Percentiles rank a stretch among this genome's conserved stretches.
Evolutionary conservation across 495 filamentous ascomycete genomes (phyloP).

Genomic region (Podospora australis): DNA sequence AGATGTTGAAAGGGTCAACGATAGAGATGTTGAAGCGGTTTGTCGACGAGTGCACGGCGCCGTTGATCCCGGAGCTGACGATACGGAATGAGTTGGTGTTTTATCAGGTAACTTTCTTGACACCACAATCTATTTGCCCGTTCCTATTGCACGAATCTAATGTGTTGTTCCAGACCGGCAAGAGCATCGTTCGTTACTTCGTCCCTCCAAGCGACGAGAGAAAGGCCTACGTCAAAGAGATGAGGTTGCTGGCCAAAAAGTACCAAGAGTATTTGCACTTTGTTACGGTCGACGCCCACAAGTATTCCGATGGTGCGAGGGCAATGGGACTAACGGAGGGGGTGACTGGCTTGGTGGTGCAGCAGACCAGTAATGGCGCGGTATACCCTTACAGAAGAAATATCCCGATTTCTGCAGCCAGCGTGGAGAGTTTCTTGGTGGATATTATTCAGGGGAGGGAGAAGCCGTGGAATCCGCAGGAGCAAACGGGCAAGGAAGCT

Average conservation of each 20-base stretch:
- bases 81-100: conserved; percentile 37
- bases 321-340: conserved; percentile 29
- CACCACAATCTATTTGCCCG: neutral
- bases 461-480: conserved; percentile 24
- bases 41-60: conserved; percentile 27
- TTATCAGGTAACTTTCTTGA: conserved; percentile 27
- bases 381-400: conserved; percentile 31
- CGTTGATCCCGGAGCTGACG: conserved; percentile 40
- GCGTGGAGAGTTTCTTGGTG: conserved; percentile 36
- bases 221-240: conserved; percentile 23
- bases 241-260: conserved; percentile 41
- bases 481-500: neutral
- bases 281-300: conserved; percentile 38
- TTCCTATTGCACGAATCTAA: too few relatives aligned
- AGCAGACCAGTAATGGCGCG: conserved; percentile 38
- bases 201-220: conserved; percentile 16
- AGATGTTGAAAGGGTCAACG: conserved; percentile 27
- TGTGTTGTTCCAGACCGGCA: conserved; percentile 39
- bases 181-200: conserved; percentile 44
- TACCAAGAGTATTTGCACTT: conserved; percentile 43
- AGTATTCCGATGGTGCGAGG: conserved; percentile 40
- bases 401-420: conserved; percentile 26
- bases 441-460: conserved; percentile 39
- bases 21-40: conserved; percentile 26
- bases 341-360: conserved; percentile 31